Base-by-base conservation (phyloP, 2,329 filamentous ascomycete genomes). In the Neonectria magnoliae region DNA sequence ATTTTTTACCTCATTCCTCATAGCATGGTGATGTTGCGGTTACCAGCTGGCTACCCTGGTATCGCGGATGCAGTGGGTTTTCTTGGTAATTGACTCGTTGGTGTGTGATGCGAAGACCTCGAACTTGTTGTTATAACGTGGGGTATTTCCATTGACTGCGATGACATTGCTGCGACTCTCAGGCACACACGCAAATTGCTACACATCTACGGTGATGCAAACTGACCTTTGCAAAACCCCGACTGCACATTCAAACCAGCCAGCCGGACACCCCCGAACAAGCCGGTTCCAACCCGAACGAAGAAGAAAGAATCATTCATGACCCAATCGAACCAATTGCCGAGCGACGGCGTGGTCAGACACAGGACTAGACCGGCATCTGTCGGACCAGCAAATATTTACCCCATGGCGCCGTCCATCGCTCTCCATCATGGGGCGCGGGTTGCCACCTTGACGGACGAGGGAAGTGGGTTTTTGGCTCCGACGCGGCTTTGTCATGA, bases 341-440 rank as follows among this genome's bases (percentile, higher is more conserved):
- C 50, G 50, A 48, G 29, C 16, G 16, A 18, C 11, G 50, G 50
- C 31, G 53, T 18, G 31, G 44, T 27, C 18, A 50, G 55, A 29
- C 33, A 29, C 38, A 9, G 18, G 52, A 50, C 14, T 29, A 50
- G 54, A 58, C 60, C 55, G 55, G 60, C 31, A 54, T 55, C 48
- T 18, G 14, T 54, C 48, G 54, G 60, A 50, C 53, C 41, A 50
- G 29, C 25, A 54, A 53, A 45, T 20, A 36, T 29, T 45, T 50
- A 44, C 48, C 53, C 22, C 47, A 53, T 63, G 14, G n/a, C 6
- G 10, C 13, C 13, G 16, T 33, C 33, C 31, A 20, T 33, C n/a
- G 22, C 38, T 20, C 33, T 20, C 55, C 60, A 63, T 63, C 60
- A 63, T 63, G 60, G 60, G 50, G 60, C n/a, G 60, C 50, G 60